A percentile compares a stretch with the other conserved stretches of the same genome.
Evolutionary conservation across 257 asterid species (phyloP).

Genomic region (Mentha longifolia): DNA sequence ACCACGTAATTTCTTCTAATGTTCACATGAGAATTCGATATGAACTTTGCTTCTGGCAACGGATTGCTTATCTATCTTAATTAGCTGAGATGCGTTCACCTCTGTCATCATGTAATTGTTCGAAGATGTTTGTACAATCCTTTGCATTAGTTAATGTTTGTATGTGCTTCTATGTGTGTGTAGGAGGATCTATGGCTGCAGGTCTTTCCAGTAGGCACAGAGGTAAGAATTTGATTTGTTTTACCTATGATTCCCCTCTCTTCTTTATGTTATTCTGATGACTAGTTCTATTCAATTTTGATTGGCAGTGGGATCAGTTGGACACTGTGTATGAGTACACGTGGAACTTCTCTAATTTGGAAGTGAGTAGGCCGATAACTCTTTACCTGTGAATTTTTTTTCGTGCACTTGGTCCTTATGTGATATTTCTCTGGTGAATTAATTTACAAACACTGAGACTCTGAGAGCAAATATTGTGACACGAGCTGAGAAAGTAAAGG

Average conservation of each 20-base stretch:
- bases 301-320: slow-evolving; percentile 94
- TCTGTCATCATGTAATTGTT: neutral
- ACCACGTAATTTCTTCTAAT: neutral
- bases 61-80: neutral
- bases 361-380: slow-evolving; percentile 53
- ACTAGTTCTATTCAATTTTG: slow-evolving; percentile 42
- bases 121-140: neutral
- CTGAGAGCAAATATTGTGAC: neutral
- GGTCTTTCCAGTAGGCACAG: slow-evolving; percentile 38
- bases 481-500: neutral
- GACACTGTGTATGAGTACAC: slow-evolving; percentile 84
- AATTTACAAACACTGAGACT: neutral
- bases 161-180: neutral
- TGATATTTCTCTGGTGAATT: neutral
- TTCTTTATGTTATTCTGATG: neutral
- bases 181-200: slow-evolving; percentile 40
- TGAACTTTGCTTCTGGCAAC: neutral
- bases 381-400: neutral
- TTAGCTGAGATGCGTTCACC: neutral
- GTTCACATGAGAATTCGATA: neutral
- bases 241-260: neutral
- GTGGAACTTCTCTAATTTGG: slow-evolving; percentile 81
- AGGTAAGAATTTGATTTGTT: slow-evolving; percentile 22
- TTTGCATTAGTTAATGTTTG: neutral
- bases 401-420: neutral